Evolutionary conservation across 352 stramenopile species (phyloP).

Genomic region (Pelagophyceae sp.): DNA sequence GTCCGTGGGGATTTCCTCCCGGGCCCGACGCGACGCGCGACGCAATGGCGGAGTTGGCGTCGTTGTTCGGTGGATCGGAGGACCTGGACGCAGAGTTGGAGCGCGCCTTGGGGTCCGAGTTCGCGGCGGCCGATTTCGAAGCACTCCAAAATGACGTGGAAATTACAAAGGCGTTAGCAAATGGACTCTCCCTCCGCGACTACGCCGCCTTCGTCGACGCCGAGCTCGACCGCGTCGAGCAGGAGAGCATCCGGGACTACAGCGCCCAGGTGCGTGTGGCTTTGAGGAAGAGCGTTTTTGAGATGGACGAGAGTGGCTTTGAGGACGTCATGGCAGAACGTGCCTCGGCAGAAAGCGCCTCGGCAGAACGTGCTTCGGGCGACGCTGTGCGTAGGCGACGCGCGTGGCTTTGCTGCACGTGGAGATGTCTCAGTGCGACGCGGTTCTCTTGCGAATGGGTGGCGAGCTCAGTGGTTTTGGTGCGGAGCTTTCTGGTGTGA

Average conservation of each 20-base stretch:
- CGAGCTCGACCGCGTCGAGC: background rate
- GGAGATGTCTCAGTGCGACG: background rate
- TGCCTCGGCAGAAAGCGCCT: too few species aligned
- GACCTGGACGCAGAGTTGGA: too few species aligned
- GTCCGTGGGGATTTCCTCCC: too few species aligned
- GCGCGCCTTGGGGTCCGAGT: background rate
- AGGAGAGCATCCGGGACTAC: background rate
- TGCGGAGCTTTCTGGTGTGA: background rate
- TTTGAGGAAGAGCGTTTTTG: too few species aligned
- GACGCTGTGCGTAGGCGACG: background rate
- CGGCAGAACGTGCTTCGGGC: too few species aligned
- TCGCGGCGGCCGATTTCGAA: background rate
- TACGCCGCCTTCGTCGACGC: background rate
- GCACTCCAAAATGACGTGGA: background rate
- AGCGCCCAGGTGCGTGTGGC: background rate
- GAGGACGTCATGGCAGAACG: too few species aligned
- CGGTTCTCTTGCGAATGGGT: background rate
- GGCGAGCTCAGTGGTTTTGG: background rate
- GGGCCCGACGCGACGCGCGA: too few species aligned
- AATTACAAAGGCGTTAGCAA: background rate
- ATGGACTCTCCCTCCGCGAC: background rate
- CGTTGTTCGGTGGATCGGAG: too few species aligned
- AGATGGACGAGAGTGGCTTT: background rate
- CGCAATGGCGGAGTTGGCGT: too few species aligned
- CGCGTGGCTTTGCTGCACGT: background rate